A percentile compares a stretch with the other conserved stretches of the same genome.
These are phyloP conservation scores for Psilocybe mexicana DNA, from an alignment of 1,284 basidiomycete genomes.

Conservation along the genomic window DNA sequence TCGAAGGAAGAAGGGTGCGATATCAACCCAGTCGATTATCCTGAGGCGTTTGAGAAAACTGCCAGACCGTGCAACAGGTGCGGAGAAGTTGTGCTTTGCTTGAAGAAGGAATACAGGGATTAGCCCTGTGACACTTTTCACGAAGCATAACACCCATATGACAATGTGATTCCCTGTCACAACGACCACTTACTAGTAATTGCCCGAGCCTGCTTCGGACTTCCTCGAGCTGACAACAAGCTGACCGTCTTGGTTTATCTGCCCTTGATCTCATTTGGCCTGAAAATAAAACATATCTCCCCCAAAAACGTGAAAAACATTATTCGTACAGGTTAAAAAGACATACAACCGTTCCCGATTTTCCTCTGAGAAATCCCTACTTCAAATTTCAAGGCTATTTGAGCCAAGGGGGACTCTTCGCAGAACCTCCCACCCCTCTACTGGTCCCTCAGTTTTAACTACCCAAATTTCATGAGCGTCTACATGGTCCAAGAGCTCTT, in stretches of 20 bases:
- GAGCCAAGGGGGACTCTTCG: slow-evolving; percentile 36
- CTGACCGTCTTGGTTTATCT: no score
- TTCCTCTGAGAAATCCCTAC: no score
- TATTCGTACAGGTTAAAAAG: no score
- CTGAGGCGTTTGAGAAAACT: slow-evolving; percentile 30
- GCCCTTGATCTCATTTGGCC: no score
- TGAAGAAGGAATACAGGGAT: slow-evolving; percentile 27
- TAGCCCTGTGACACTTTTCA: slow-evolving; percentile 9
- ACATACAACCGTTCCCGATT: no score
- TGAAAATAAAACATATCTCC: no score
- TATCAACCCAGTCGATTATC: slow-evolving; percentile 19
- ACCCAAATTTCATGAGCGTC: slow-evolving; percentile 61
- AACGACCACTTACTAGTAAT: neutral
- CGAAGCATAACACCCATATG: slow-evolving; percentile 9
- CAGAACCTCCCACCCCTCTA: slow-evolving; percentile 57
- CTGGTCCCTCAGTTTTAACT: slow-evolving; percentile 60
- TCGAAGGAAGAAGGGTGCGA: slow-evolving; percentile 15
- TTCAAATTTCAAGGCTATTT: no score
- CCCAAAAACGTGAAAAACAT: no score
- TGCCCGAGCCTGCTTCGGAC: no score
- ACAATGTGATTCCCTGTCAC: neutral
- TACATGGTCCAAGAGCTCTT: slow-evolving; percentile 46
- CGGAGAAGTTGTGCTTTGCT: slow-evolving; percentile 29
- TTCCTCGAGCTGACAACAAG: no score
- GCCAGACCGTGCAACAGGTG: slow-evolving; percentile 36